phyloP scores from a whole-genome alignment of 2,329 filamentous ascomycete genomes.

The Exophiala calicioides region DNA sequence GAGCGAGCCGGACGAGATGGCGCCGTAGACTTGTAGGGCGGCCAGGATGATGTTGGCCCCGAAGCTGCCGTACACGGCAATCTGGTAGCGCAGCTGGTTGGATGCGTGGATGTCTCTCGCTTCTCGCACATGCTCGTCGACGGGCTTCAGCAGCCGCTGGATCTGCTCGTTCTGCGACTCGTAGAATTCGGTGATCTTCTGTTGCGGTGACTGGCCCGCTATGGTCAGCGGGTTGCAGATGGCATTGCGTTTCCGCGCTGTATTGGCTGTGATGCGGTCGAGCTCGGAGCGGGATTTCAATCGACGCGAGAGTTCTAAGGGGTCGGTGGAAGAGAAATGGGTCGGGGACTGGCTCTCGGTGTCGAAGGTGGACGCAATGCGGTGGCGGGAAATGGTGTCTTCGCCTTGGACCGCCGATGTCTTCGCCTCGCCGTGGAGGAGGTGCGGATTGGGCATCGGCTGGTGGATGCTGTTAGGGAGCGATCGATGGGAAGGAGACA shows the following conservation, averaged over 20 bases:
- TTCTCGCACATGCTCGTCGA: constrained; percentile 83
- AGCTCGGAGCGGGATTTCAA: constrained; percentile 80
- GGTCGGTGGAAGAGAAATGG: constrained; percentile 69
- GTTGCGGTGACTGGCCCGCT: constrained; percentile 39
- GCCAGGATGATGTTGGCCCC: constrained; percentile 78
- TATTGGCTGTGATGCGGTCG: constrained; percentile 75
- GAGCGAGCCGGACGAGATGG: constrained; percentile 81
- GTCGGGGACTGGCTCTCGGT: constrained; percentile 55
- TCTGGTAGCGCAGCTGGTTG: constrained; percentile 67
- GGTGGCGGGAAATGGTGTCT: constrained; percentile 24
- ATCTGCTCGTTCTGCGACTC: constrained; percentile 91
- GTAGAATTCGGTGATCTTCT: constrained; percentile 78
- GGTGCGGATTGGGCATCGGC: constrained; percentile 19
- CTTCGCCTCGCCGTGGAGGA: constrained; percentile 28
- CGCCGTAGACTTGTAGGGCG: constrained; percentile 82
- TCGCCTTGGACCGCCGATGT: constrained; percentile 27
- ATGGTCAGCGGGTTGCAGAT: constrained; percentile 43
- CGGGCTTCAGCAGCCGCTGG: constrained; percentile 83
- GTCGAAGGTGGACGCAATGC: constrained; percentile 38
- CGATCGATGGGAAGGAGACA: constrained; percentile 21
- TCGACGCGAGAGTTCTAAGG: constrained; percentile 73
- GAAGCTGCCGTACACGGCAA: constrained; percentile 68
- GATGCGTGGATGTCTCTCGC: constrained; percentile 78
- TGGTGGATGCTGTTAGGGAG: constrained; percentile 7
- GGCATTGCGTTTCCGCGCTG: constrained; percentile 70